These are phyloP conservation scores for Sporothrix pallida DNA, from an alignment of 2,329 filamentous ascomycete genomes.

Conservation along the genomic window DNA sequence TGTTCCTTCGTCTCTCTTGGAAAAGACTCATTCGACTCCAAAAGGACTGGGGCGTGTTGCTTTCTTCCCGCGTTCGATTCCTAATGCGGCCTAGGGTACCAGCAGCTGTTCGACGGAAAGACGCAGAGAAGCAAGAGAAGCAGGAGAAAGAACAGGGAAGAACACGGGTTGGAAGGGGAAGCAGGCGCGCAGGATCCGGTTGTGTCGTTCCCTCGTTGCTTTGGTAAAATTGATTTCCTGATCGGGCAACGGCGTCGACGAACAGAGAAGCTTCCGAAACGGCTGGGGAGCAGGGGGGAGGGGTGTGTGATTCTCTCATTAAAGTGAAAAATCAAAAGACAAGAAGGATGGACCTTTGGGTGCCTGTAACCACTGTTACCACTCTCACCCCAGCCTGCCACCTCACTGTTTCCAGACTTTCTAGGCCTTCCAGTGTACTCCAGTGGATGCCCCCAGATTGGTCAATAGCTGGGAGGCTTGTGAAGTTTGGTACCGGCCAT, in stretches of 20 bases:
- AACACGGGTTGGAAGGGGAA: constrained; percentile 2
- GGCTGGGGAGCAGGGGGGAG: constrained; percentile 17
- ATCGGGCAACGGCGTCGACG: constrained; percentile 26
- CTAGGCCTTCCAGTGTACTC: constrained; percentile 1
- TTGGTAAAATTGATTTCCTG: constrained; percentile 32
- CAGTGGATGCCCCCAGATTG: no score
- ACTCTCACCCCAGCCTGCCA: background rate
- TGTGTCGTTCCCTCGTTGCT: constrained; percentile 19
- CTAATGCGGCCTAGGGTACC: constrained; percentile 19
- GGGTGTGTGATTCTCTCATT: constrained; percentile 1
- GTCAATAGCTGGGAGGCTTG: background rate
- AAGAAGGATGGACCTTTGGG: background rate
- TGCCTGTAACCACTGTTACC: background rate
- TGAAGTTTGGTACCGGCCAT: background rate
- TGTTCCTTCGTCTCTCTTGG: no score
- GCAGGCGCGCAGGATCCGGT: background rate
- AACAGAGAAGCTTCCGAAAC: constrained; percentile 31
- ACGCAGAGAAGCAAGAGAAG: background rate
- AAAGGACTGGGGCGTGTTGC: background rate
- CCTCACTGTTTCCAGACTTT: no score
- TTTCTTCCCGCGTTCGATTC: constrained; percentile 26
- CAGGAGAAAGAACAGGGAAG: background rate
- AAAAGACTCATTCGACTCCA: background rate
- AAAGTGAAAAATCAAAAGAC: background rate
- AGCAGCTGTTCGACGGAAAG: constrained; percentile 9